These are phyloP conservation scores for Colletotrichum cereale DNA, from an alignment of 2,329 filamentous ascomycete species.

Conservation along the genomic window DNA sequence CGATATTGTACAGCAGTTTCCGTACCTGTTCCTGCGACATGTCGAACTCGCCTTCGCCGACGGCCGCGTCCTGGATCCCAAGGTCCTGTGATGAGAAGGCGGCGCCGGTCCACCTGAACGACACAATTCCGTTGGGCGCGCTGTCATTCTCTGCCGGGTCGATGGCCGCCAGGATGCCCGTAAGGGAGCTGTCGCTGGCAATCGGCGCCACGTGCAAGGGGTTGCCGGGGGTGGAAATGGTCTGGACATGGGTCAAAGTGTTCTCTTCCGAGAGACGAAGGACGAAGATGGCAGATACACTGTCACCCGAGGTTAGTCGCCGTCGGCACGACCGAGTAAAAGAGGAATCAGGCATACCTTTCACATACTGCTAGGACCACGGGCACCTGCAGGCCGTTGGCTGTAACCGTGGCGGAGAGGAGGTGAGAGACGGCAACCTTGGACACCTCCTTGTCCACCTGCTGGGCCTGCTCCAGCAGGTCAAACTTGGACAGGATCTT, in stretches of 20 bases:
- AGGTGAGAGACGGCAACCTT: constrained; percentile 64
- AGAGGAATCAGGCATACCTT: constrained; percentile 53
- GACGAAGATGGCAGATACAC: constrained; percentile 73
- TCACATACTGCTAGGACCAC: constrained; percentile 57
- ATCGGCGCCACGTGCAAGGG: constrained; percentile 67
- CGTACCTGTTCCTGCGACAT: constrained; percentile 54
- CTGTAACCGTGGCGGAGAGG: constrained; percentile 46
- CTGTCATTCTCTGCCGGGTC: constrained; percentile 50
- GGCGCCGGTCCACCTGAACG: constrained; percentile 43
- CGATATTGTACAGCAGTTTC: constrained; percentile 59
- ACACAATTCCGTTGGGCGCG: constrained; percentile 40
- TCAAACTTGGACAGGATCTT: constrained; percentile 66
- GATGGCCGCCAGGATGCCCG: constrained; percentile 55
- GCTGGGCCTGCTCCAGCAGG: constrained; percentile 56
- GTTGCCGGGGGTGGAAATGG: constrained; percentile 72
- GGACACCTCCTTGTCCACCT: constrained; percentile 48
- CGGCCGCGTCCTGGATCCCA: constrained; percentile 21
- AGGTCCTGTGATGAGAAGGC: constrained; percentile 35
- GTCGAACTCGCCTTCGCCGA: constrained; percentile 47
- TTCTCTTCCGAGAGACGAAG: constrained; percentile 67
- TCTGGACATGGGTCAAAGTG: constrained; percentile 61
- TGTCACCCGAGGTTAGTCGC: constrained; percentile 47
- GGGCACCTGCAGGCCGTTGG: constrained; percentile 32
- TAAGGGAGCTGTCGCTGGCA: constrained; percentile 42
- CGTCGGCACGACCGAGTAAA: background rate